Percentiles rank a stretch among this genome's conserved stretches.
Conservation (phyloP, 2,329 filamentous ascomycete species). For the Aspergillus sp. region DNA sequence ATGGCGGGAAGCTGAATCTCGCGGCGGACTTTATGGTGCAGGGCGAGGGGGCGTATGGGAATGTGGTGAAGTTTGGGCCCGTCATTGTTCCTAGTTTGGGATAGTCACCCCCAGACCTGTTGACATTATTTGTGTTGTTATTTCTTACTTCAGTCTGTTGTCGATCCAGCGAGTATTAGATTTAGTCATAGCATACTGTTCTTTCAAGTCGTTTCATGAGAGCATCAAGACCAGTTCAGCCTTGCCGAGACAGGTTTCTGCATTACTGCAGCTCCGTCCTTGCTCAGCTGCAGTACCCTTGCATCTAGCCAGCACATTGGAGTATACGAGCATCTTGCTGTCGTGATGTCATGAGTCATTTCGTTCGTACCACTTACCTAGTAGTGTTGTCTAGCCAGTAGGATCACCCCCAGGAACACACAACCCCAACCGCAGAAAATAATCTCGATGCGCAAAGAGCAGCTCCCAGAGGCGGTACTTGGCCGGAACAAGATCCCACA, state of each 20-base stretch:
- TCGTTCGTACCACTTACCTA: neutral
- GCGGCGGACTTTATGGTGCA: constrained; percentile 98
- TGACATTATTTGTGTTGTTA: too few species aligned
- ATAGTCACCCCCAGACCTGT: too few species aligned
- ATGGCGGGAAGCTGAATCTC: constrained; percentile 65
- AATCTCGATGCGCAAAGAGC: constrained; percentile 91
- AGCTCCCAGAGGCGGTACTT: constrained; percentile 83
- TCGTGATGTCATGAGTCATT: neutral
- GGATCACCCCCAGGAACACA: constrained; percentile 73
- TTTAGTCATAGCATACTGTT: too few species aligned
- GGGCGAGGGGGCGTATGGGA: constrained; percentile 75
- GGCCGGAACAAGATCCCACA: constrained; percentile 34
- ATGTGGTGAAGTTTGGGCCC: constrained; percentile 92
- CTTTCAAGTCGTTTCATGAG: too few species aligned
- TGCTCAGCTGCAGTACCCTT: too few species aligned
- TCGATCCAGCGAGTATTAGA: too few species aligned
- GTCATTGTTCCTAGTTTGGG: constrained; percentile 88
- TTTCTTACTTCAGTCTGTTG: too few species aligned
- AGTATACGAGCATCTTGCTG: too few species aligned
- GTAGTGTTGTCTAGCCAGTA: constrained; percentile 12
- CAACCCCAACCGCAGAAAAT: constrained; percentile 89
- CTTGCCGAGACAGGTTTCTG: too few species aligned
- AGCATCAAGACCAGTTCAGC: too few species aligned
- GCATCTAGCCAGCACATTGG: too few species aligned
- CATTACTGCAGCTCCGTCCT: too few species aligned